Base-by-base conservation (phyloP, 2,329 filamentous ascomycete genomes). In the Scortechinia acanthostroma region DNA sequence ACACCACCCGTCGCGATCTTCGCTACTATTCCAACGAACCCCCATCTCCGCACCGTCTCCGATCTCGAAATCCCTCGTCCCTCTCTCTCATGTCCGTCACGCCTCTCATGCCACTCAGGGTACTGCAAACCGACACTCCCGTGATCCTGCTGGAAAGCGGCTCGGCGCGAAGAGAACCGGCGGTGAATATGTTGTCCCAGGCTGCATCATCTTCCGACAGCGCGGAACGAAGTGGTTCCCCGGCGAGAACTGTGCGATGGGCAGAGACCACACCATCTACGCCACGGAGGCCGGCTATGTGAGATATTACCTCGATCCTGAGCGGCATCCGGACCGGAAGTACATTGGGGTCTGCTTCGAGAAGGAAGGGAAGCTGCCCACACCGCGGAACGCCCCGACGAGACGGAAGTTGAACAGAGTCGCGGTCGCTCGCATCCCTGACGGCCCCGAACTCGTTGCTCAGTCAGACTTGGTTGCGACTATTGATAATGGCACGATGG, bases 161-260 rank as follows among this genome's bases (percentile, higher is more conserved):
- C 64, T 86, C 49, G 81, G 81, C 50, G 79, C 80, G 15, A 86
- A 86, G 66, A 83, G 82, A 59, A 70, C 73, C 17, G 76, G 73
- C 57, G 69, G 75, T 49, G 73, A 86, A 66, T 81, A 77, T 56
- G 81, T 86, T 14, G 73, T 82, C 35, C 77, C 79, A 0, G 82
- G 82, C 43, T 84, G 83, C 65, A 86, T 86, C 57, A 80, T 86
- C 59, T 86, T 81, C 69, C 73, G 74, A 51, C 81, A 86, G 60
- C 72, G 81, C 54, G 81, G 81, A 50, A 83, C 82, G 15, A 66
- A 73, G 52, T 86, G 81, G 81, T 83, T 75, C 53, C 79, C 81
- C 4, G 81, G 81, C 47, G 81, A 85, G 53, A 85, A 86, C 58
- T 80, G 76, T 55, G 77, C 69, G 46, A 81, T 86, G 64, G 81